phyloP scores from a whole-genome alignment of 73 alveolate species.

The Tetrahymena malaccensis region DNA sequence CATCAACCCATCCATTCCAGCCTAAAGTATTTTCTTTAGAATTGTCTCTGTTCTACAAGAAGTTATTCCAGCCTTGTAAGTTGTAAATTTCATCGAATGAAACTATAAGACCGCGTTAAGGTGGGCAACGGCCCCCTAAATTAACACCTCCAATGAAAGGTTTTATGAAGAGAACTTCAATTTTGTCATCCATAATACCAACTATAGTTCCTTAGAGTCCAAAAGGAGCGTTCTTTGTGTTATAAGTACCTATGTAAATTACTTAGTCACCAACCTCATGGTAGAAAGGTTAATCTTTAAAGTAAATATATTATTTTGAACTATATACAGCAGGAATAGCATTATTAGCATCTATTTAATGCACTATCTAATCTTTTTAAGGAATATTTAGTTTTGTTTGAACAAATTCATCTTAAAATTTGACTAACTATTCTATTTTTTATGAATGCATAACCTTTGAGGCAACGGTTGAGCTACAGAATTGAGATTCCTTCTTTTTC shows the following conservation, averaged over 20 bases:
- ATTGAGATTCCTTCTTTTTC: conserved; percentile 3
- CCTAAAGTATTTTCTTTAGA: not conserved
- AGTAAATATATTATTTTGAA: not conserved
- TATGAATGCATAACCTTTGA: conserved; percentile 16
- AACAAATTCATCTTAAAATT: not conserved
- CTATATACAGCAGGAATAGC: not conserved
- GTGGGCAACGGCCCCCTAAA: not conserved
- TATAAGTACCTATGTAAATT: not conserved
- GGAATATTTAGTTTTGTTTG: conserved; percentile 2
- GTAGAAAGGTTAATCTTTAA: conserved; percentile 9
- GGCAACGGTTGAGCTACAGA: not conserved
- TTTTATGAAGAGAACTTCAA: not conserved
- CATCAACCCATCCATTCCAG: not conserved
- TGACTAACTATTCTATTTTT: not conserved
- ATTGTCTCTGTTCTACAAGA: not conserved
- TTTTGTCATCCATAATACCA: conserved; percentile 22
- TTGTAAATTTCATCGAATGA: not conserved
- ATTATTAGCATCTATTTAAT: not conserved
- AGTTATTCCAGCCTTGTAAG: not conserved
- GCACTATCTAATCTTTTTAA: not conserved
- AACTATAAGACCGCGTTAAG: not conserved
- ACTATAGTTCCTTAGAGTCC: conserved; percentile 31
- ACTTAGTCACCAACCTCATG: conserved; percentile 35
- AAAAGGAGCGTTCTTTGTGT: conserved; percentile 20
- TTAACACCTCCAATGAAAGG: not conserved